These are phyloP conservation scores for Melampsora larici-populina DNA, from an alignment of 1,284 basidiomycete genomes.

Conservation along the genomic window DNA sequence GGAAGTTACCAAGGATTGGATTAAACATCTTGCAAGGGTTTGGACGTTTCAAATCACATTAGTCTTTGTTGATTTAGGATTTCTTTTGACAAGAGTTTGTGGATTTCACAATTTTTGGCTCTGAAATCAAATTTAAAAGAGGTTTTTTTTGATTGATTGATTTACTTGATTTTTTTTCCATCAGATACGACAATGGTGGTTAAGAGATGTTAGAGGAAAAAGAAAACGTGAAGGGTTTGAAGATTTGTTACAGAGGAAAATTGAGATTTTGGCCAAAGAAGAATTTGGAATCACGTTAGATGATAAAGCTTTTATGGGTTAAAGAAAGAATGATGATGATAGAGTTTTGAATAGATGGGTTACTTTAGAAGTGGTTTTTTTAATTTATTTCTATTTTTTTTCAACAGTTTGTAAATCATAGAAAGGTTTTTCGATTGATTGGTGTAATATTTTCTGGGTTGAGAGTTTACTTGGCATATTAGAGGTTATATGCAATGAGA, in stretches of 20 bases:
- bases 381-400: too few species aligned
- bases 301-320: conserved; percentile 27
- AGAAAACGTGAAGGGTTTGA: conserved; percentile 26
- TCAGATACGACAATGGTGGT: conserved; percentile 40
- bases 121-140: not conserved
- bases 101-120: too few species aligned
- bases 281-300: conserved; percentile 30
- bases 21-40: not conserved
- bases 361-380: too few species aligned
- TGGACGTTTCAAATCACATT: conserved; percentile 14
- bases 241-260: conserved; percentile 23
- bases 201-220: not conserved
- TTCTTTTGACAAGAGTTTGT: conserved; percentile 26
- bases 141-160: not conserved
- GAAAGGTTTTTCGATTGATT: too few species aligned
- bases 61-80: conserved; percentile 28
- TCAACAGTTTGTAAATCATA: too few species aligned
- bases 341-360: too few species aligned
- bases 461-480: too few species aligned
- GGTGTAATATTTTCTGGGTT: too few species aligned
- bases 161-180: not conserved
- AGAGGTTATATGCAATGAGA: too few species aligned
- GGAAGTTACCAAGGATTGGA: not conserved
- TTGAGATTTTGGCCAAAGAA: conserved; percentile 29
- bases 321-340: not conserved